Evolutionary conservation across 176 grass and related monocot species (phyloP).

Genomic region (Phragmites australis): DNA sequence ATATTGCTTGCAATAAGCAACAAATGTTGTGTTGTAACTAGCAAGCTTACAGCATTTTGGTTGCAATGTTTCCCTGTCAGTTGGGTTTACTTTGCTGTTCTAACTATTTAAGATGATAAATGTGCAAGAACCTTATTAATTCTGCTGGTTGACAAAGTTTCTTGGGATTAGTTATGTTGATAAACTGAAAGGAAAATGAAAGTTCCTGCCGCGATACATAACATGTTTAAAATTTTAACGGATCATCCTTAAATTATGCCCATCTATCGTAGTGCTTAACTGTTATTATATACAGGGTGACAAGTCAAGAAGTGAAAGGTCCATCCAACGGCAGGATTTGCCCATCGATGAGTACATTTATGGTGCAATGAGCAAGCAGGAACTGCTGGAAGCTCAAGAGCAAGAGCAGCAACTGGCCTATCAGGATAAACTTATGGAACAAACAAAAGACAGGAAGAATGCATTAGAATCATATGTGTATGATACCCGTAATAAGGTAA

Average conservation of each 20-base stretch:
- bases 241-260: conserved; percentile 9
- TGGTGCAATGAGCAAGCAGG: conserved; percentile 67
- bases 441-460: conserved; percentile 95
- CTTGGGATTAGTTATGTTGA: conserved; percentile 29
- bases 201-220: not conserved
- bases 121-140: not conserved
- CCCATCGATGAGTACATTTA: conserved; percentile 56
- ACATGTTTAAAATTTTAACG: not conserved
- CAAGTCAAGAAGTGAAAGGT: conserved; percentile 48
- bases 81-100: conserved; percentile 10
- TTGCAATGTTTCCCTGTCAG: not conserved
- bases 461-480: conserved; percentile 91
- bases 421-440: conserved; percentile 86
- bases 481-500: conserved; percentile 92
- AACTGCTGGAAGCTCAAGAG: conserved; percentile 73
- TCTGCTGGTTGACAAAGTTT: not conserved
- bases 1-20: not conserved
- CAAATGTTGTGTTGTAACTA: conserved; percentile 13
- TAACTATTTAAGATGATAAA: conserved; percentile 32
- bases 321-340: conserved; percentile 54
- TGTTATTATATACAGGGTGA: conserved; percentile 55
- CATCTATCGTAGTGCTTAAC: conserved; percentile 11
- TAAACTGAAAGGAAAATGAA: conserved; percentile 17
- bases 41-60: conserved; percentile 7
- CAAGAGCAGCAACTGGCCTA: conserved; percentile 66